Evolutionary conservation across 495 filamentous ascomycete species (phyloP).

Genomic region (Collariella sp.): DNA sequence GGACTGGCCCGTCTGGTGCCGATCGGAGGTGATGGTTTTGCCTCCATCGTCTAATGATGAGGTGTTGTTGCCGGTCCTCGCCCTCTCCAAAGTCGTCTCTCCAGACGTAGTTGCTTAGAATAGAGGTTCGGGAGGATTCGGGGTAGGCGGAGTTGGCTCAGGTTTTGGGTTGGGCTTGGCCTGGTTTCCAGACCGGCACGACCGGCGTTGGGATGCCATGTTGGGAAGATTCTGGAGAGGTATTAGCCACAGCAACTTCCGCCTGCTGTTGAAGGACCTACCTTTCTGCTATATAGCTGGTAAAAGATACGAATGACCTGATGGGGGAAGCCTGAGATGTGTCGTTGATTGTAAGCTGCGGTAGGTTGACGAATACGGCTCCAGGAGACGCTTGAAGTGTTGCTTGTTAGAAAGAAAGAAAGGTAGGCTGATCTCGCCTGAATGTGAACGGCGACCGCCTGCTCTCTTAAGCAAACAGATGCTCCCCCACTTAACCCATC

Average conservation of each 20-base stretch:
- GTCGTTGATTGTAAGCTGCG: too few relatives aligned
- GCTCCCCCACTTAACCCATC: constrained; percentile 6
- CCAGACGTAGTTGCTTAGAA: constrained; percentile 9
- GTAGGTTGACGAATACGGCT: too few relatives aligned
- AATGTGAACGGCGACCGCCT: constrained; percentile 9
- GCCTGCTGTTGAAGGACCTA: too few relatives aligned
- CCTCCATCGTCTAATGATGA: too few relatives aligned
- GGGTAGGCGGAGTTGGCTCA: constrained; percentile 22
- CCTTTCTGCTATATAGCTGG: too few relatives aligned
- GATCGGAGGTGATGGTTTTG: too few relatives aligned
- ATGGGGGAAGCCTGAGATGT: too few relatives aligned
- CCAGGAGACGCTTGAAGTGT: background rate
- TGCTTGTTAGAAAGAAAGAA: too few relatives aligned
- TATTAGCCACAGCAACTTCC: background rate
- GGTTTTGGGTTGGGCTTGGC: constrained; percentile 25
- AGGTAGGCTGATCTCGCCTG: too few relatives aligned
- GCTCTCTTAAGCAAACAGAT: constrained; percentile 17
- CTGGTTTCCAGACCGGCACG: background rate
- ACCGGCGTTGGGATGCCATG: constrained; percentile 7
- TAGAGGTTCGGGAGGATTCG: constrained; percentile 24
- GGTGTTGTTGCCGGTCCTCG: too few relatives aligned
- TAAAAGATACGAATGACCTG: background rate
- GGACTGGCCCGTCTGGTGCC: too few relatives aligned
- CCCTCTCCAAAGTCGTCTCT: too few relatives aligned
- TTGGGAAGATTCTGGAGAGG: background rate